A percentile compares a stretch with the other conserved stretches of the same genome.
Evolutionary conservation across 805 yeast genomes (phyloP).

Genomic region (Wickerhamiella sergipiensis): DNA sequence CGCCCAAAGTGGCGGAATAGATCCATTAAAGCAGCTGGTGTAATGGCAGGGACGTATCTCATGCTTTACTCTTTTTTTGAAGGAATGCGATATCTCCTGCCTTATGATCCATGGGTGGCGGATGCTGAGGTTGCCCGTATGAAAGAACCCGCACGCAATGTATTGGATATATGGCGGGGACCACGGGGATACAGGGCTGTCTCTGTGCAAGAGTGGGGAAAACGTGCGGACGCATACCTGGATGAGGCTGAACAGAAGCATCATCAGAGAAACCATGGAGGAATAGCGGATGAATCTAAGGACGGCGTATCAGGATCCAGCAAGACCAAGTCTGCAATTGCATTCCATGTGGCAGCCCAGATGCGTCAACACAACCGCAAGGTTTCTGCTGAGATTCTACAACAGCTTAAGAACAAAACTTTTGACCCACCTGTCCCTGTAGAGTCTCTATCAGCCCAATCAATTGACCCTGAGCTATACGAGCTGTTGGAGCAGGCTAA

Average conservation of each 20-base stretch:
- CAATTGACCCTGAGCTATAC: neutral
- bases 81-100: slow-evolving; percentile 32
- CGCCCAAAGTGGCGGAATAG: slow-evolving; percentile 19
- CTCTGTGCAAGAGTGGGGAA: slow-evolving; percentile 21
- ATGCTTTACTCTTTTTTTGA: slow-evolving; percentile 47
- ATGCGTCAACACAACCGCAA: slow-evolving; percentile 1
- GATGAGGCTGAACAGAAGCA: slow-evolving; percentile 10
- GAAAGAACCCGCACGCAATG: slow-evolving; percentile 10
- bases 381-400: slow-evolving; percentile 4
- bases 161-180: slow-evolving; percentile 47
- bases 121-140: slow-evolving; percentile 46
- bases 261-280: neutral
- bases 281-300: slow-evolving; percentile 1
- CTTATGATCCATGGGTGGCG: slow-evolving; percentile 55
- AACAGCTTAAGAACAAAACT: neutral
- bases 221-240: slow-evolving; percentile 14
- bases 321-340: neutral
- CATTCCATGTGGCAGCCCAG: neutral
- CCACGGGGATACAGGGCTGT: slow-evolving; percentile 46
- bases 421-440: slow-evolving; percentile 1
- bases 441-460: neutral
- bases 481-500: neutral
- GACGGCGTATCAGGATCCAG: neutral
- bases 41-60: slow-evolving; percentile 32
- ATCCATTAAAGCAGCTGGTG: slow-evolving; percentile 23